Evolutionary conservation across 148 eudicot genomes (phyloP), one percentile per base, ranked within the genome.

Genomic region (Amaranthus hypochondriacus): DNA sequence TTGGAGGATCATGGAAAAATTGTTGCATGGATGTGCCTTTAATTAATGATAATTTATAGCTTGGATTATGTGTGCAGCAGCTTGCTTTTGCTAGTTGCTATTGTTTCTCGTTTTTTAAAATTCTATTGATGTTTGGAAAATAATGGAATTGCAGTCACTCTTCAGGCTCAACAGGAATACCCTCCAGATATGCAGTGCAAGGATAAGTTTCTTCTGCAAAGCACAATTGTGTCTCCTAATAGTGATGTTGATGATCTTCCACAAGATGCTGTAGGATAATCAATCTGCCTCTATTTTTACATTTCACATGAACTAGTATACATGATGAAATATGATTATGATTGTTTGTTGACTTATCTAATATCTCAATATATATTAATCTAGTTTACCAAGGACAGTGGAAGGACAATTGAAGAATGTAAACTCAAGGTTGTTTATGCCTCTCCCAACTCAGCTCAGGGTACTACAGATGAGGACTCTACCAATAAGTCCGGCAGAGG

Each of bases 201-300:
- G 80, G 98, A 93, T 82, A 93, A 93, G 68, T 93, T 93, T 85
- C 98, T 93, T 58, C 84, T 93, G 49, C 98, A 93, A 73, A 85
- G 98, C 80, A 89, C 96, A 46, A 56, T 82, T 56, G 90, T 93
- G 58, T 52, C 93, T 74, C 72, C 88, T 71, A 60, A 87, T 76
- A 77, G 87, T 70, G 92, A 93, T 49, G 76, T 80, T 63, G 96
- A 93, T 70, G 85, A 83, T 76, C 92, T 93, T 78, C 89, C 92
- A 48, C 82, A 74, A 73, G 92, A 88, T 81, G 84, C 87, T 75
- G 98, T 93, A 84, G 85, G 92, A 70, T 59, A 77, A 5, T 74
- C 55, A 12, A 48, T 62, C 58, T 39, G 66, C 61, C 14, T 10
- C 48, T 14, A 52, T 39, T 56, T 56, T 56, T 42, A 65, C 6